These are phyloP conservation scores for Saccharomycopsis olivae DNA, from an alignment of 805 yeast genomes.

Conservation along the genomic window DNA sequence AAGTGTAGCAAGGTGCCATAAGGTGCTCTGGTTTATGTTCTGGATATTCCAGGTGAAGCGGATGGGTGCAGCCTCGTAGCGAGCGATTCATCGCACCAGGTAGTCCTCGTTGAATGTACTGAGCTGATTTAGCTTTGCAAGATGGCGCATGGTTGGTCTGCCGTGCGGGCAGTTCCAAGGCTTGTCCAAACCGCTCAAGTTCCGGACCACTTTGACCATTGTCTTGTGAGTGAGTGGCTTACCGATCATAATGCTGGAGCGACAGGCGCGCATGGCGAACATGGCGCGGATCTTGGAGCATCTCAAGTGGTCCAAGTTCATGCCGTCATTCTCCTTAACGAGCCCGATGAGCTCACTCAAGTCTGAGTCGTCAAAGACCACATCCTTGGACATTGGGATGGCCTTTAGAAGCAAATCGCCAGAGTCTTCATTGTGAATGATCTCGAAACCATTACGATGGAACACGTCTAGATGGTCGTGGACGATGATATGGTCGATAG, in stretches of 20 bases:
- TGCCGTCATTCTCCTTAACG: slow-evolving; percentile 44
- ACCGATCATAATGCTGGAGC: slow-evolving; percentile 93
- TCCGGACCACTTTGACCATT: slow-evolving; percentile 60
- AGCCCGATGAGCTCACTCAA: slow-evolving; percentile 68
- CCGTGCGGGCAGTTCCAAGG: slow-evolving; percentile 99
- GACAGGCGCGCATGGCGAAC: slow-evolving; percentile 93
- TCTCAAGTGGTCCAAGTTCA: slow-evolving; percentile 28
- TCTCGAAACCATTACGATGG: slow-evolving; percentile 66
- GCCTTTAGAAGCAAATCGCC: slow-evolving; percentile 43
- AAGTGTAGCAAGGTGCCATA: no score
- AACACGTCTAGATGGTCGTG: slow-evolving; percentile 49
- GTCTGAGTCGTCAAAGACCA: slow-evolving; percentile 46
- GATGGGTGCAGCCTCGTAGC: no score
- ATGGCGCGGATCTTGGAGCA: slow-evolving; percentile 74
- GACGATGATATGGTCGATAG: slow-evolving; percentile 69
- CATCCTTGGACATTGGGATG: slow-evolving; percentile 64
- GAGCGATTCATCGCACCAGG: no score
- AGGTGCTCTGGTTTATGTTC: no score
- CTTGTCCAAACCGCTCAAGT: slow-evolving; percentile 63
- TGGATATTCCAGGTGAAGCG: no score
- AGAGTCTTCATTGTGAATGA: slow-evolving; percentile 36
- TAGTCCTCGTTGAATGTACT: slow-evolving; percentile 35
- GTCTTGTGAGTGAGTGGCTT: slow-evolving; percentile 43
- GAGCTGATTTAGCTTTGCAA: slow-evolving; percentile 50
- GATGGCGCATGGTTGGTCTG: slow-evolving; percentile 90